Evolutionary conservation across 257 asterid species (phyloP), one percentile per base, ranked within the genome.

Genomic region (Forsythia suspensa): DNA sequence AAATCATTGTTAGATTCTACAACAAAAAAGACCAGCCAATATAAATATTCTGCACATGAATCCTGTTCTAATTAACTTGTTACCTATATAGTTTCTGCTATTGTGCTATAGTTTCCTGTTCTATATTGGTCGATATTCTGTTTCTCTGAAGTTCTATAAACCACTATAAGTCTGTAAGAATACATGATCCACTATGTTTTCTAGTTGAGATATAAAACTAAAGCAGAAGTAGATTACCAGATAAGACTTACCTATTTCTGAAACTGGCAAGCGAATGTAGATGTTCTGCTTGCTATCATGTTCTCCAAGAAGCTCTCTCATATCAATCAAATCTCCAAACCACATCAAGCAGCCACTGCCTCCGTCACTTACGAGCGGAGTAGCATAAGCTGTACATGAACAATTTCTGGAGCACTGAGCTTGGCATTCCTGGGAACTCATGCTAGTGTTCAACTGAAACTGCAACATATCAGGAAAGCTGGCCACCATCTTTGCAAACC

Each of bases 171-270:
- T n/a, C n/a, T n/a, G n/a, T n/a, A 51, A 51, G 20, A 4, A 51
- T 51, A 12, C 20, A 44, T 13, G 3, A 13, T 51, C 59, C 59
- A 51, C 59, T 51, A 51, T 12, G 16, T 18, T 51, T 16, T 51
- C 61, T 6, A 0, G 61, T 1, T 51, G 15, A 51, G 61, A 51
- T 51, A 51, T 5, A 5, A 51, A 51, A 16, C 20, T 51, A 51
- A 51, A 51, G 4, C 7, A 51, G 20, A 51, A 1, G 12, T 44
- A n/a, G 3, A 29, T 6, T 5, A 74, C 68, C 46, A 67, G 67
- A n/a, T 59, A n/a, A 16, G 77, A 65, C 57, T 61, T 65, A 84
- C 88, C 80, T 43, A 79, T 8, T 78, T 85, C 88, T 71, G 85
- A 75, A 52, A 69, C 61, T 52, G 86, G 73, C 37, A 72, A 9